These are phyloP conservation scores for Triangularia verruculosa DNA, from an alignment of 2,329 filamentous ascomycete species.

Conservation along the genomic window DNA sequence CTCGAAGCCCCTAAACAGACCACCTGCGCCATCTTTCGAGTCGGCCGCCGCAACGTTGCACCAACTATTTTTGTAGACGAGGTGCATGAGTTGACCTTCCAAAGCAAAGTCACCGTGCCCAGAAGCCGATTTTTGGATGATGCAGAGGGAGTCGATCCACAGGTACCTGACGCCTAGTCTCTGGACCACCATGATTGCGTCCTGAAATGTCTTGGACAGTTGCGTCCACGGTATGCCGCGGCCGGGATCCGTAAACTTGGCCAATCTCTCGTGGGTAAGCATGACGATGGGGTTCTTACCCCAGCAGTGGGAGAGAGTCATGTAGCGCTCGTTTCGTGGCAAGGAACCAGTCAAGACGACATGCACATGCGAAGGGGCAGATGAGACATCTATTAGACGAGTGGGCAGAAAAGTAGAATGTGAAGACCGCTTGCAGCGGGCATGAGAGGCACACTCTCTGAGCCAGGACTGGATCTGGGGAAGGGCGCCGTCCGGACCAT, in stretches of 20 bases:
- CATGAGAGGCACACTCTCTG: neutral
- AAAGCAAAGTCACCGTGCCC: constrained; percentile 6
- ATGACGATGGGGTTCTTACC: neutral
- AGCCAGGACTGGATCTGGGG: constrained; percentile 5
- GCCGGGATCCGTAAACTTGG: neutral
- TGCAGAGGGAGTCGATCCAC: constrained; percentile 16
- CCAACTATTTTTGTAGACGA: constrained; percentile 18
- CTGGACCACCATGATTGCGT: constrained; percentile 10
- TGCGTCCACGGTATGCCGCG: neutral
- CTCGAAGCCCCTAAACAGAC: constrained; percentile 10
- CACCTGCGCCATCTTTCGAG: constrained; percentile 9
- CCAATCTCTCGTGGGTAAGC: constrained; percentile 7
- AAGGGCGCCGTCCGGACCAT: neutral
- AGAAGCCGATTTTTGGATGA: neutral
- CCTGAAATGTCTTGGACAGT: constrained; percentile 9
- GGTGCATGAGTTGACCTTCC: constrained; percentile 14
- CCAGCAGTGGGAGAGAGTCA: constrained; percentile 18
- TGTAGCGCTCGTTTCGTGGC: constrained; percentile 10
- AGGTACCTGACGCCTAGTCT: constrained; percentile 8
- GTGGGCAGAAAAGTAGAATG: neutral
- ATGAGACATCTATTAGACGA: constrained; percentile 17
- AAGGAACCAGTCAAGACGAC: neutral
- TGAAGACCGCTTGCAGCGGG: neutral
- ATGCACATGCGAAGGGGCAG: neutral
- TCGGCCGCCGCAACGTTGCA: constrained; percentile 23